Conservation (phyloP, 257 asterid species). For the Solanum clarkiae region DNA sequence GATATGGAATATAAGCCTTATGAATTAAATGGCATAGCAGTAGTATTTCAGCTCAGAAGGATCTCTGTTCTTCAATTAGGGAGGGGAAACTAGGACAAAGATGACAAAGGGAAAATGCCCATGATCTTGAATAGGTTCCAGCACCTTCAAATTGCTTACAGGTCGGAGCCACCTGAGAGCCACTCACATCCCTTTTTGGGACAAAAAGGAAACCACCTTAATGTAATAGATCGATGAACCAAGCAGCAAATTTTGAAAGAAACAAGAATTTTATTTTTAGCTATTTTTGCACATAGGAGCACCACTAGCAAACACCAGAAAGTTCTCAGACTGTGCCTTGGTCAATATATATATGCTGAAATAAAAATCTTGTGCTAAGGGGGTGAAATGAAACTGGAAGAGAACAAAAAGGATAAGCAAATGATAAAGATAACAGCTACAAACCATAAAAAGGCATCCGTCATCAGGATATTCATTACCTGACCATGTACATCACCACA, state of each 20-base stretch:
- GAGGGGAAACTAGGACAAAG: not conserved
- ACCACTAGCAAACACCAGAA: not conserved
- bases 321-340: not conserved
- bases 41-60: not conserved
- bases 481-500: slow-evolving; percentile 99
- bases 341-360: not conserved
- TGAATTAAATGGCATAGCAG: not conserved
- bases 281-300: not conserved
- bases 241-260: not conserved
- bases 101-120: not conserved
- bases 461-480: slow-evolving; percentile 37
- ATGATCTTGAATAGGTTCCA: not conserved
- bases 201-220: not conserved
- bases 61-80: not conserved
- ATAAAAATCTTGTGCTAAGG: not conserved
- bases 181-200: not conserved
- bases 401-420: not conserved
- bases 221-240: not conserved
- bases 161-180: not conserved
- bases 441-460: not conserved
- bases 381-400: not conserved
- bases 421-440: not conserved
- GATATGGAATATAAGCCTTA: not conserved
- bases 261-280: not conserved
- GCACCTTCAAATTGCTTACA: not conserved